Evolutionary conservation across 2,329 filamentous ascomycete species (phyloP).

Genomic region (Aciculosporium take): DNA sequence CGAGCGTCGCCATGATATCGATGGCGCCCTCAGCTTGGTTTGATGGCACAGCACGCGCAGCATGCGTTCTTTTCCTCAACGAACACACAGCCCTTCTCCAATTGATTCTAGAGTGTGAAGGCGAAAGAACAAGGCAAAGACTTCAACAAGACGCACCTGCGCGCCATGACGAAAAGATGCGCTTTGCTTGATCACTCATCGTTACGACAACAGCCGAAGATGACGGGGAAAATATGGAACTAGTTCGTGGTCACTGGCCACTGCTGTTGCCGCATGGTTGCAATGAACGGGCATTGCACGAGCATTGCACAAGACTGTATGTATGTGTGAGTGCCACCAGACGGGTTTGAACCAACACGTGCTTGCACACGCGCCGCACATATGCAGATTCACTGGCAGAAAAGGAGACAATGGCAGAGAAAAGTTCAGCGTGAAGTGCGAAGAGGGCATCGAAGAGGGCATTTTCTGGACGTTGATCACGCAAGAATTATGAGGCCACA

Average conservation of each 20-base stretch:
- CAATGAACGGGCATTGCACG: background rate
- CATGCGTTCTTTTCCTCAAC: background rate
- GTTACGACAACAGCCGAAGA: background rate
- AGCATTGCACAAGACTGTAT: too few species aligned
- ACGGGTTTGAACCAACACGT: too few species aligned
- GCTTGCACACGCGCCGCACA: too few species aligned
- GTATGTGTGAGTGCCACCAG: background rate
- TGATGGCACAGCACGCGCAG: background rate
- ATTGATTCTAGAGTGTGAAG: too few species aligned
- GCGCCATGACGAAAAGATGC: background rate
- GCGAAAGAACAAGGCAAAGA: background rate
- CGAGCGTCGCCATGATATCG: too few species aligned
- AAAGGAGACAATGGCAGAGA: too few species aligned
- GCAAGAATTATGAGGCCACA: too few species aligned
- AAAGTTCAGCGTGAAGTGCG: too few species aligned
- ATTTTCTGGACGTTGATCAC: too few species aligned
- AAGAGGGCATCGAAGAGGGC: too few species aligned
- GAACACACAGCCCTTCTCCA: background rate
- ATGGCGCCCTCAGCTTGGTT: background rate
- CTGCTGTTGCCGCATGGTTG: background rate
- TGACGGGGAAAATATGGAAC: background rate
- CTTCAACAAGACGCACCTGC: background rate
- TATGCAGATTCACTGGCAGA: too few species aligned
- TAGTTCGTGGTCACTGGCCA: background rate
- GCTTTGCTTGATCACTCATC: background rate